A percentile compares a stretch with the other conserved stretches of the same genome.
Evolutionary conservation across 441 rosid species (phyloP).

Genomic region (Eruca vesicaria): DNA sequence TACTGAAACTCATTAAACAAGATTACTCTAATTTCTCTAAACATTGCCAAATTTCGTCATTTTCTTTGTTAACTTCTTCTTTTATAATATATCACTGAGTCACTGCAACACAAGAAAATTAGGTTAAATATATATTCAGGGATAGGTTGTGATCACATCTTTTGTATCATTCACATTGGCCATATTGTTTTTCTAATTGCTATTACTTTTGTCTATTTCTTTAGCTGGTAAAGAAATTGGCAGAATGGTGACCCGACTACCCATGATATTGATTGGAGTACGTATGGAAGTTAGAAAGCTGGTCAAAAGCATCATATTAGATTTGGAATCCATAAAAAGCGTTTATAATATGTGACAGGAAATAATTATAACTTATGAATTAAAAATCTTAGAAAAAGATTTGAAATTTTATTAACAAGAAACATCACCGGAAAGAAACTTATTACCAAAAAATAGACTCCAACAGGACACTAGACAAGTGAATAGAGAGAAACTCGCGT

Average conservation of each 20-base stretch:
- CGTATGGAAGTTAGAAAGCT: slow-evolving; percentile 27
- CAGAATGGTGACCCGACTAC: slow-evolving; percentile 21
- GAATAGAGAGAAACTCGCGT: not conserved
- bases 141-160: not conserved
- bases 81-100: not conserved
- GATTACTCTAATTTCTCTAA: not conserved
- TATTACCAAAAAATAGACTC: not conserved
- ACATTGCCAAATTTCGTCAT: not conserved
- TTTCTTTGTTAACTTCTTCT: slow-evolving; percentile 17
- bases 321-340: slow-evolving; percentile 22
- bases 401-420: not conserved
- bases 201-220: slow-evolving; percentile 3
- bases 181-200: slow-evolving; percentile 12
- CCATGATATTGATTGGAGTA: slow-evolving; percentile 30
- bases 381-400: not conserved
- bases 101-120: slow-evolving; percentile 1
- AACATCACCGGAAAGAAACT: not conserved
- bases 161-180: slow-evolving; percentile 24
- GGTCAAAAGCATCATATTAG: slow-evolving; percentile 10
- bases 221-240: slow-evolving; percentile 24
- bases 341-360: not conserved
- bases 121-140: not conserved
- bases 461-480: not conserved
- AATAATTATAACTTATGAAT: slow-evolving; percentile 3
- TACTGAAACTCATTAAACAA: not conserved